Base-by-base conservation (phyloP, 768 basidiomycete genomes). In the Fistulinella prunicolor region DNA sequence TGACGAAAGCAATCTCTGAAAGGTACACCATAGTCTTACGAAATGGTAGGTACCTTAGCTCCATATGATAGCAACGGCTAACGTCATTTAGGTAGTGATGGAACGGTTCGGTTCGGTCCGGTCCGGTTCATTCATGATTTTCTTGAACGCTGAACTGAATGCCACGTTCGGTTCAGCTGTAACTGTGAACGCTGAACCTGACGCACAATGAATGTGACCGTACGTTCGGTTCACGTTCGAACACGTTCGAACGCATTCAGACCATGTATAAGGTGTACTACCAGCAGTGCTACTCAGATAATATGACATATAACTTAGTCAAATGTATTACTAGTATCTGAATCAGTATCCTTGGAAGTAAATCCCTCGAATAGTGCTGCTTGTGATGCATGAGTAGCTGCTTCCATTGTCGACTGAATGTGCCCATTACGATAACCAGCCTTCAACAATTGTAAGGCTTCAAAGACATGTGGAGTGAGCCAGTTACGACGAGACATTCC, bases 1-100 rank as follows among this genome's bases (percentile, higher is more conserved):
- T 63, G 19, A 42, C n/a, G 10, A 49, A 44, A 10, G 52, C 22
- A 2, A 38, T 63, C 16, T 45, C 47, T 16, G 52, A 61, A 35
- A 44, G 1, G n/a, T 57, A 51, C 22, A 50, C n/a, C 7, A 41
- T 51, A 21, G 22, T 47, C 17, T 21, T 28, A 22, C 43, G 28
- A 22, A 42, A 47, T 4, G 52, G 60, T 63, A 29, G 44, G 58
- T n/a, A 10, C 16, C 30, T 20, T n/a, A 9, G 21, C n/a, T 14
- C 4, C 5, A 2, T 16, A 16, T 32, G 12, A 14, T 9, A 0
- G 3, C n/a, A 3, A 4, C 5, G 1, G 23, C 36, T 54, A 5
- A 63, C 32, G 13, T 24, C 8, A n/a, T 36, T 16, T 35, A 61
- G 60, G 50, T 45, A 45, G 44, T 45, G 44, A 28, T 45, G 44